A percentile compares a stretch with the other conserved stretches of the same genome.
Conservation (phyloP, 2,329 filamentous ascomycete species). For the Trichoderma simmonsii region DNA sequence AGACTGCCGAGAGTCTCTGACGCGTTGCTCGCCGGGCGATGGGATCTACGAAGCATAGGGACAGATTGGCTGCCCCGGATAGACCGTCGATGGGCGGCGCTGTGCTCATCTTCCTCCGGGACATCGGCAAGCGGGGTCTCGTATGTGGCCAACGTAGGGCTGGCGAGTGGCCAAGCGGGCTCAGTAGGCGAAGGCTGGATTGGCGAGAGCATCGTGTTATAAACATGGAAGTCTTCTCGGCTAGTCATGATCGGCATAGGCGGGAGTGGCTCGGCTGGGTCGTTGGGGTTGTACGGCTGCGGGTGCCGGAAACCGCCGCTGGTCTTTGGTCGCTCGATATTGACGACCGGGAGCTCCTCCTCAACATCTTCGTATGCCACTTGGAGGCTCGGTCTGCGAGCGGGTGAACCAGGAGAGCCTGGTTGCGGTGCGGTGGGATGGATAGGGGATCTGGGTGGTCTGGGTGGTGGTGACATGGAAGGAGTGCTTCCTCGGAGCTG, state of each 20-base stretch:
- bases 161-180: slow-evolving; percentile 41
- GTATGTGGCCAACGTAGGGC: slow-evolving; percentile 29
- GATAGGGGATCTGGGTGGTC: slow-evolving; percentile 44
- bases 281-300: slow-evolving; percentile 38
- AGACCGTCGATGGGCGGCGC: slow-evolving; percentile 36
- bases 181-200: slow-evolving; percentile 31
- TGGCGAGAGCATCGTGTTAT: background rate
- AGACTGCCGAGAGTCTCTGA: slow-evolving; percentile 52
- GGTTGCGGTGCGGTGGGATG: slow-evolving; percentile 29
- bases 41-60: slow-evolving; percentile 47
- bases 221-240: background rate
- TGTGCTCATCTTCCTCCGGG: slow-evolving; percentile 60
- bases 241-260: slow-evolving; percentile 8
- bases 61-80: slow-evolving; percentile 55
- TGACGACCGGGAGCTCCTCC: slow-evolving; percentile 32
- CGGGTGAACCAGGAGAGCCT: slow-evolving; percentile 46
- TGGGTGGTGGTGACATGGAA: slow-evolving; percentile 43
- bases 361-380: slow-evolving; percentile 43
- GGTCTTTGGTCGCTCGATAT: slow-evolving; percentile 44
- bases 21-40: slow-evolving; percentile 45
- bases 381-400: slow-evolving; percentile 54
- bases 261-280: slow-evolving; percentile 23
- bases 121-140: slow-evolving; percentile 54
- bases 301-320: slow-evolving; percentile 45
- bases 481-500: slow-evolving; percentile 44